Conservation (phyloP, 441 rosid species). For the Gossypium gossypioides region DNA sequence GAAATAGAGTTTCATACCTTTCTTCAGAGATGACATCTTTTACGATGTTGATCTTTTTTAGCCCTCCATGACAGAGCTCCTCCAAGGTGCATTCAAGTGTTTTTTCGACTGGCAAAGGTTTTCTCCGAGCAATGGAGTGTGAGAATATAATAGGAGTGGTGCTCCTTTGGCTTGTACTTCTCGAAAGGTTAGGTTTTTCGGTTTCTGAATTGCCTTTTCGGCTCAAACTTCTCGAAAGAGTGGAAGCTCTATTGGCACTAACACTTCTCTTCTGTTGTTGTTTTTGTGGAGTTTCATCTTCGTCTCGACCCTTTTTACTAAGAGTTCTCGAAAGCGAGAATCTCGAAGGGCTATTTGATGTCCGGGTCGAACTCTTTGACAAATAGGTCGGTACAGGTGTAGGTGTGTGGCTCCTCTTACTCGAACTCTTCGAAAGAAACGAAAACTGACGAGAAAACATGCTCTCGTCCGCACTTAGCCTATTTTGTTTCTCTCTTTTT, state of each 20-base stretch:
- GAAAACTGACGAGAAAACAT: conserved; percentile 33
- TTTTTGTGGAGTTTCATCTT: conserved; percentile 10
- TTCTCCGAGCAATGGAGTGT: conserved; percentile 40
- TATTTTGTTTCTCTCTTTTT: neutral
- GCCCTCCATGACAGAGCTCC: conserved; percentile 54
- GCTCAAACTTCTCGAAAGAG: conserved; percentile 25
- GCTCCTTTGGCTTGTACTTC: conserved; percentile 32
- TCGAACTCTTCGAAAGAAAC: conserved; percentile 23
- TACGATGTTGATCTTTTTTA: conserved; percentile 43
- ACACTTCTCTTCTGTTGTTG: conserved; percentile 10
- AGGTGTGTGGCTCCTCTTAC: conserved; percentile 49
- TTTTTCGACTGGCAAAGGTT: conserved; percentile 47
- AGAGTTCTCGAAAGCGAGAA: conserved; percentile 18
- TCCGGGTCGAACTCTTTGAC: conserved; percentile 21
- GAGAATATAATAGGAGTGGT: conserved; percentile 53
- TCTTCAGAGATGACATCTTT: conserved; percentile 43
- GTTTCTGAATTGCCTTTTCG: conserved; percentile 21
- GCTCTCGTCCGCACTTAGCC: conserved; percentile 38
- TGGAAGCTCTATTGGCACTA: conserved; percentile 17
- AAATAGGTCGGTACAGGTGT: conserved; percentile 37
- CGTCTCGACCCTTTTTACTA: conserved; percentile 18
- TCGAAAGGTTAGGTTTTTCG: conserved; percentile 20
- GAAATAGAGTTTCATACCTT: conserved; percentile 34
- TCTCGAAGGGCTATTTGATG: conserved; percentile 4
- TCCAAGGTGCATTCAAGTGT: conserved; percentile 70